Evolutionary conservation across 257 asterid genomes (phyloP).

Genomic region (Thymus quinquecostatus): DNA sequence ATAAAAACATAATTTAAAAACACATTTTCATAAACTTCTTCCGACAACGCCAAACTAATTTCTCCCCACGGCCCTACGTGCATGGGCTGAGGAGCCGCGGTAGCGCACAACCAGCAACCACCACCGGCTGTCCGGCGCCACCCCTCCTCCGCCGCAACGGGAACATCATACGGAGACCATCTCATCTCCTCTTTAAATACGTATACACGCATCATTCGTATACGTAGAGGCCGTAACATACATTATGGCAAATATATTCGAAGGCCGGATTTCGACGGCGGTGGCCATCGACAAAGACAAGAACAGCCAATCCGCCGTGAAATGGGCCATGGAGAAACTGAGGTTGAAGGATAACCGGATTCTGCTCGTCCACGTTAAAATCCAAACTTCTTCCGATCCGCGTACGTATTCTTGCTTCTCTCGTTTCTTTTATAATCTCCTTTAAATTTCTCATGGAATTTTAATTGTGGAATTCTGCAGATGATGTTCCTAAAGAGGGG

Average conservation of each 20-base stretch:
- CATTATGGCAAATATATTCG: constrained; percentile 24
- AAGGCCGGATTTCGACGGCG: constrained; percentile 46
- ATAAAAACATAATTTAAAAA: not conserved
- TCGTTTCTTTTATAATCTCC: not conserved
- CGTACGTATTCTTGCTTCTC: constrained; percentile 41
- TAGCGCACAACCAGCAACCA: constrained; percentile 37
- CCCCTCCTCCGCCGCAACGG: constrained; percentile 29
- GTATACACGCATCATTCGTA: not conserved
- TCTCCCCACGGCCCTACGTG: constrained; percentile 20
- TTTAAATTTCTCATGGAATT: not conserved
- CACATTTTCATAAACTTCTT: constrained; percentile 13
- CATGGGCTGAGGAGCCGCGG: constrained; percentile 47
- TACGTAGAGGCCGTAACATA: not conserved
- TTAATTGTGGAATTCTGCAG: constrained; percentile 41
- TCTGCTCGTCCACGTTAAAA: constrained; percentile 65
- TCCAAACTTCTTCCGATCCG: constrained; percentile 35
- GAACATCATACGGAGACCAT: not conserved
- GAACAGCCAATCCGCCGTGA: constrained; percentile 84
- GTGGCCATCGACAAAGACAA: constrained; percentile 83
- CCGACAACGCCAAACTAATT: not conserved
- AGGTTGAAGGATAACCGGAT: constrained; percentile 43
- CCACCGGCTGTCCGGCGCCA: constrained; percentile 32
- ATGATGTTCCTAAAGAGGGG: constrained; percentile 52
- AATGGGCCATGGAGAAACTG: constrained; percentile 80
- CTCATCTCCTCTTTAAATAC: too few species aligned